These are phyloP conservation scores for Rhododendron mucronatum DNA, from an alignment of 148 eudicot genomes.

Conservation along the genomic window DNA sequence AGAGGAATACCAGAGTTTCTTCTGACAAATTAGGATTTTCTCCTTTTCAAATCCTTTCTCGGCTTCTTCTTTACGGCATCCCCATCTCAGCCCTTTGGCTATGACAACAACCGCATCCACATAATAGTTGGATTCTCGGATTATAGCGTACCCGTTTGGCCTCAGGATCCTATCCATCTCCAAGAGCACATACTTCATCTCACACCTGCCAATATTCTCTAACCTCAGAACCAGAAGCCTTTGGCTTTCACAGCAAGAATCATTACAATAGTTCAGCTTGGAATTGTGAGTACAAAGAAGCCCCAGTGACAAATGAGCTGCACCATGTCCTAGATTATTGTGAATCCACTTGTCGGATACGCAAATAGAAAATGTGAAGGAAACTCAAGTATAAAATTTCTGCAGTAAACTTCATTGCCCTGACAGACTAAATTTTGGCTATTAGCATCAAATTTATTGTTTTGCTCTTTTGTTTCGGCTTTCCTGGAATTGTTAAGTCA, in stretches of 20 bases:
- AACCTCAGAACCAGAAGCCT: not conserved
- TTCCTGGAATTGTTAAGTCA: not conserved
- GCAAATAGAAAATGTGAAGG: not conserved
- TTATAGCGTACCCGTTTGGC: slow-evolving; percentile 69
- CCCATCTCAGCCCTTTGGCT: slow-evolving; percentile 86
- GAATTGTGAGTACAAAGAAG: not conserved
- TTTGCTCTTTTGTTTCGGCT: not conserved
- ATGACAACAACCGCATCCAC: slow-evolving; percentile 44
- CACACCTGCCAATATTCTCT: slow-evolving; percentile 52
- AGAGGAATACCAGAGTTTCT: slow-evolving; percentile 76
- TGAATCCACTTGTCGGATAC: not conserved
- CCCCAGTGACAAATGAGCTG: not conserved
- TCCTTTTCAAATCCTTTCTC: slow-evolving; percentile 54
- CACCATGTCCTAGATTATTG: not conserved
- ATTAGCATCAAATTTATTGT: not conserved
- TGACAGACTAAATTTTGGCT: not conserved
- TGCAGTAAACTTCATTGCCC: not conserved
- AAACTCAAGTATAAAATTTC: not conserved
- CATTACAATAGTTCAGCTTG: not conserved
- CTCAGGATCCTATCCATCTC: slow-evolving; percentile 97
- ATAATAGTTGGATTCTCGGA: slow-evolving; percentile 68
- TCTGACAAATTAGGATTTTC: slow-evolving; percentile 81
- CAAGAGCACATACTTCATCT: slow-evolving; percentile 75
- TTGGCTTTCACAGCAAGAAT: not conserved
- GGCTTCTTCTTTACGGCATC: slow-evolving; percentile 61